Conservation (phyloP, 805 yeast genomes). For the Schizosaccharomyces lindneri region DNA sequence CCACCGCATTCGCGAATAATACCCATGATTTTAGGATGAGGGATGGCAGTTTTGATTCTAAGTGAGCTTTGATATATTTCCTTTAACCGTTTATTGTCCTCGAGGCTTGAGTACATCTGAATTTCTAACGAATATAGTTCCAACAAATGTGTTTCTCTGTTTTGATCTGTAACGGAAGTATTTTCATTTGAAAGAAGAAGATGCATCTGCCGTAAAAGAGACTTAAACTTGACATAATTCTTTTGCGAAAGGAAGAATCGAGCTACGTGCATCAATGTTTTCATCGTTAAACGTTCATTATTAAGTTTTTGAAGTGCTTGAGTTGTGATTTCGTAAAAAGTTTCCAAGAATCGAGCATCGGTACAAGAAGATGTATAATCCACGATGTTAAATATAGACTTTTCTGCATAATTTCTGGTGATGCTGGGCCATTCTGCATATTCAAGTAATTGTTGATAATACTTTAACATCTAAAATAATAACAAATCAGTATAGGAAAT, state of each 20-base stretch:
- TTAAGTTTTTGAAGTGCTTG: constrained; percentile 9
- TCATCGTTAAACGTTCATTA: constrained; percentile 13
- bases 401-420: constrained; percentile 15
- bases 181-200: constrained; percentile 9
- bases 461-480: constrained; percentile 7
- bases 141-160: constrained; percentile 17
- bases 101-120: constrained; percentile 21
- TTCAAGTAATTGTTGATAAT: constrained; percentile 8
- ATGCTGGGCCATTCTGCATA: constrained; percentile 8
- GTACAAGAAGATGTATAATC: constrained; percentile 10
- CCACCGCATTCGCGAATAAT: constrained; percentile 60
- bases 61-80: constrained; percentile 25
- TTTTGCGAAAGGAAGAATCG: constrained; percentile 11
- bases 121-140: constrained; percentile 49
- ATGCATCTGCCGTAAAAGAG: constrained; percentile 6
- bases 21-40: constrained; percentile 54
- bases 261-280: constrained; percentile 14
- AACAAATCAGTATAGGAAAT: not conserved
- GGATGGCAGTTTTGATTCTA: constrained; percentile 33
- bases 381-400: constrained; percentile 14
- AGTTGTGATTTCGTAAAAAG: constrained; percentile 11
- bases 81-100: constrained; percentile 17
- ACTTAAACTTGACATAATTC: constrained; percentile 7
- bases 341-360: constrained; percentile 10
- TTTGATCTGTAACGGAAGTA: constrained; percentile 7